These are phyloP conservation scores for Naumovozyma baii DNA, from an alignment of 805 yeast species.

Conservation along the genomic window DNA sequence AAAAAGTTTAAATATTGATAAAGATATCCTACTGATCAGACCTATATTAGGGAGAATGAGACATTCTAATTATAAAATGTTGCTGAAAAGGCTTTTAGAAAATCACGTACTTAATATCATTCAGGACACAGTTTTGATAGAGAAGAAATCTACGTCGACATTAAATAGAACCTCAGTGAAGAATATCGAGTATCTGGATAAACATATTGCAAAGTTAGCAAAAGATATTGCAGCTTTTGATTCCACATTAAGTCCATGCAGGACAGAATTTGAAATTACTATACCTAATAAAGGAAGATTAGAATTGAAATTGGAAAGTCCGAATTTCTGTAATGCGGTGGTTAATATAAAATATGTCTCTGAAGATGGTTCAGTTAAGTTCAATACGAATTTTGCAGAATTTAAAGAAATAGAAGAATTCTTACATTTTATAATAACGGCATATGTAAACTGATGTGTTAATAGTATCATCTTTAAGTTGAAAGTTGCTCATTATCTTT, in stretches of 20 bases:
- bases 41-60: conserved; percentile 28
- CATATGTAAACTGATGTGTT: conserved; percentile 12
- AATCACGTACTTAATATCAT: conserved; percentile 19
- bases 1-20: conserved; percentile 5
- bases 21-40: conserved; percentile 20
- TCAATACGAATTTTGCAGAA: conserved; percentile 25
- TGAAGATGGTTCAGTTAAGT: conserved; percentile 5
- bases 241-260: conserved; percentile 14
- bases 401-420: conserved; percentile 30
- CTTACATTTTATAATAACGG: conserved; percentile 25
- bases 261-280: conserved; percentile 13
- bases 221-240: conserved; percentile 21
- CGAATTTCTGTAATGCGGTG: conserved; percentile 28
- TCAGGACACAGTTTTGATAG: conserved; percentile 8
- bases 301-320: conserved; percentile 16
- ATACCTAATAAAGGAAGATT: conserved; percentile 10
- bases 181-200: conserved; percentile 7
- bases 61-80: conserved; percentile 23
- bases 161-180: neutral
- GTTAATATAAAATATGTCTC: conserved; percentile 15
- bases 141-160: neutral
- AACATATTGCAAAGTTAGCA: conserved; percentile 16
- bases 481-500: no score
- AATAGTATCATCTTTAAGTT: no score
- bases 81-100: conserved; percentile 22